phyloP scores from a whole-genome alignment of 805 yeast species.

The Millerozyma miso region DNA sequence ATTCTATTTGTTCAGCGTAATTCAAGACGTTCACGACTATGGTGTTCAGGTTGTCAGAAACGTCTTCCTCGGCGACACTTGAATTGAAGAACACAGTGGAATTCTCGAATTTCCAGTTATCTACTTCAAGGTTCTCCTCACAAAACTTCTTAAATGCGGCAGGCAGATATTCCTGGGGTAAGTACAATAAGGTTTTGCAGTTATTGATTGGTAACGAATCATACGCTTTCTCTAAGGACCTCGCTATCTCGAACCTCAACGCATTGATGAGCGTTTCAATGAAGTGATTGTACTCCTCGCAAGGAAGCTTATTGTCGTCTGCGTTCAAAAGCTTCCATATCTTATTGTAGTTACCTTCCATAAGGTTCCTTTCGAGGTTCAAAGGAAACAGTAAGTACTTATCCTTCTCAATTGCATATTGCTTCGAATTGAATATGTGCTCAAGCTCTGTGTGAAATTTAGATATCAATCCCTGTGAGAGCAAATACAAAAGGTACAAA shows the following conservation, averaged over 20 bases:
- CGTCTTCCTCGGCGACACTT: slow-evolving; percentile 47
- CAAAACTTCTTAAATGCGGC: slow-evolving; percentile 26
- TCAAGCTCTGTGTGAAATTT: slow-evolving; percentile 90
- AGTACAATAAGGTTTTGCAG: slow-evolving; percentile 75
- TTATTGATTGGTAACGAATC: slow-evolving; percentile 71
- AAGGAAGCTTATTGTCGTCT: slow-evolving; percentile 46
- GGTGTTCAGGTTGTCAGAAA: slow-evolving; percentile 35
- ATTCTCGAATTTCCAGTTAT: slow-evolving; percentile 29
- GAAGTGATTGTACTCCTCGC: slow-evolving; percentile 74
- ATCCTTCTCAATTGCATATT: slow-evolving; percentile 59
- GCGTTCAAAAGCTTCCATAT: slow-evolving; percentile 75
- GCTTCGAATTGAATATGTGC: slow-evolving; percentile 49
- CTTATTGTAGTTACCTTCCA: slow-evolving; percentile 95
- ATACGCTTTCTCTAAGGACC: slow-evolving; percentile 78
- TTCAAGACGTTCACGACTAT: slow-evolving; percentile 69
- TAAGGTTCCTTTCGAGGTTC: slow-evolving; percentile 84
- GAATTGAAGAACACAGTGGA: slow-evolving; percentile 38
- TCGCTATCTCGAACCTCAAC: slow-evolving; percentile 80
- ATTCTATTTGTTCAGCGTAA: slow-evolving; percentile 89
- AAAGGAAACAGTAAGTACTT: slow-evolving; percentile 78
- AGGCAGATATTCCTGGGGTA: slow-evolving; percentile 43
- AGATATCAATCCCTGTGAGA: slow-evolving; percentile 81
- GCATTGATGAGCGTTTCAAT: slow-evolving; percentile 72
- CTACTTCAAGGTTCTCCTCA: slow-evolving; percentile 30
- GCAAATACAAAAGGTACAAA: slow-evolving; percentile 67